phyloP scores from a whole-genome alignment of 1,284 basidiomycete genomes.

The Leccinum laetum region DNA sequence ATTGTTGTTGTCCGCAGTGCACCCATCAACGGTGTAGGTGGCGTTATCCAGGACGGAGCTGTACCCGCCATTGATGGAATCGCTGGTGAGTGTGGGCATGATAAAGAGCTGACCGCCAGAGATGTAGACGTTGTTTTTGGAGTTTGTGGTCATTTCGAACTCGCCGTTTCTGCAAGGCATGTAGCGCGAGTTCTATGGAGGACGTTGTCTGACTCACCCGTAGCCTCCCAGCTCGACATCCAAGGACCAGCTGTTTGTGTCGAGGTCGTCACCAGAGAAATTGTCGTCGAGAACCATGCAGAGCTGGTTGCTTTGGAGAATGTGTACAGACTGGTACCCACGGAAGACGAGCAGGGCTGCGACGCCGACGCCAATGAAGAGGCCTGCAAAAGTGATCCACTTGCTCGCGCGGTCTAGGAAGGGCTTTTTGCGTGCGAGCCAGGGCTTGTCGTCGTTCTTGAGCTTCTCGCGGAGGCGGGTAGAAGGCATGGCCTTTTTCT shows the following conservation, averaged over 20 bases:
- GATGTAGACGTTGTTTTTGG: slow-evolving; percentile 67
- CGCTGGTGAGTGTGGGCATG: slow-evolving; percentile 78
- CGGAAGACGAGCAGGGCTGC: slow-evolving; percentile 38
- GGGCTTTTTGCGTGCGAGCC: slow-evolving; percentile 38
- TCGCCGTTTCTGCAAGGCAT: slow-evolving; percentile 58
- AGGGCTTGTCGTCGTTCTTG: slow-evolving; percentile 51
- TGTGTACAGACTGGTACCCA: slow-evolving; percentile 34
- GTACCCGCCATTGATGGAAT: slow-evolving; percentile 49
- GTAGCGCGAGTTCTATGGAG: slow-evolving; percentile 1
- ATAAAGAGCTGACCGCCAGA: slow-evolving; percentile 73
- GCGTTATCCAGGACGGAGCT: slow-evolving; percentile 60
- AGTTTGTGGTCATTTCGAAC: slow-evolving; percentile 79
- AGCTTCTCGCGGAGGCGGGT: slow-evolving; percentile 50
- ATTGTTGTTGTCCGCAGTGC: slow-evolving; percentile 45
- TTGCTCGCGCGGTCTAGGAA: slow-evolving; percentile 38
- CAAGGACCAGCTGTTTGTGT: slow-evolving; percentile 56
- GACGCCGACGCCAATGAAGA: slow-evolving; percentile 42
- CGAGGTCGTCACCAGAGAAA: slow-evolving; percentile 52
- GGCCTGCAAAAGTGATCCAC: slow-evolving; percentile 42
- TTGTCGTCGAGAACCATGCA: slow-evolving; percentile 73
- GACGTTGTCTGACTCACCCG: slow-evolving; percentile 44
- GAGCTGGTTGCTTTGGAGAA: slow-evolving; percentile 43
- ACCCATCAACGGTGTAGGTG: slow-evolving; percentile 66
- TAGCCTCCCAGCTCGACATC: slow-evolving; percentile 78
- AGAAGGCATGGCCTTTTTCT: slow-evolving; percentile 47